Percentiles rank a stretch among this genome's conserved stretches.
Evolutionary conservation across 139 green algal species (phyloP).

Genomic region (Chloropicon primus): DNA sequence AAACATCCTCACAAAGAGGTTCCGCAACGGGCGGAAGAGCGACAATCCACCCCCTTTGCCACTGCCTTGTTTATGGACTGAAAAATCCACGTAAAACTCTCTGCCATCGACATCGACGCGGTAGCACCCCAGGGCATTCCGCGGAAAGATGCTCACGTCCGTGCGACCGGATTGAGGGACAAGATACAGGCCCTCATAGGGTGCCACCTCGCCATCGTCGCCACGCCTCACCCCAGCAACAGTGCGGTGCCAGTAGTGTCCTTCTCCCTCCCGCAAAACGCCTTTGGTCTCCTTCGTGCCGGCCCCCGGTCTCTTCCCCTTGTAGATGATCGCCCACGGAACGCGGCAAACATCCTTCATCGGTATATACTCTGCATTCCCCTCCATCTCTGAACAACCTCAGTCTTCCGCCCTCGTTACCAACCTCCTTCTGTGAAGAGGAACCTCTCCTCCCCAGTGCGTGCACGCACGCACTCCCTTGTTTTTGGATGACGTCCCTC

Average conservation of each 20-base stretch:
- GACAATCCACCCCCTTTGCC: background rate
- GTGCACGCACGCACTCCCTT: too few species aligned
- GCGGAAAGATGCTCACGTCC: background rate
- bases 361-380: background rate
- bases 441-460: too few species aligned
- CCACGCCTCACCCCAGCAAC: background rate
- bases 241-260: background rate
- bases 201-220: background rate
- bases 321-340: background rate
- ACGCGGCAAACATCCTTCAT: background rate
- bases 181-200: background rate
- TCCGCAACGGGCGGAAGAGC: background rate
- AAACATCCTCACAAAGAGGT: background rate
- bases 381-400: background rate
- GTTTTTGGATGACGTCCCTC: too few species aligned
- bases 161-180: background rate
- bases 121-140: background rate
- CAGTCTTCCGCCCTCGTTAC: too few species aligned
- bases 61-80: background rate
- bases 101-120: background rate
- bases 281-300: background rate
- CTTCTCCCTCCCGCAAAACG: background rate
- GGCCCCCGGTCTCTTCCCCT: background rate
- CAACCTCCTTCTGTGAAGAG: too few species aligned
- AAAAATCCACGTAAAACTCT: background rate